Conservation (phyloP, 768 basidiomycete species). For the Tylopilus plumbeoviolaceoides region DNA sequence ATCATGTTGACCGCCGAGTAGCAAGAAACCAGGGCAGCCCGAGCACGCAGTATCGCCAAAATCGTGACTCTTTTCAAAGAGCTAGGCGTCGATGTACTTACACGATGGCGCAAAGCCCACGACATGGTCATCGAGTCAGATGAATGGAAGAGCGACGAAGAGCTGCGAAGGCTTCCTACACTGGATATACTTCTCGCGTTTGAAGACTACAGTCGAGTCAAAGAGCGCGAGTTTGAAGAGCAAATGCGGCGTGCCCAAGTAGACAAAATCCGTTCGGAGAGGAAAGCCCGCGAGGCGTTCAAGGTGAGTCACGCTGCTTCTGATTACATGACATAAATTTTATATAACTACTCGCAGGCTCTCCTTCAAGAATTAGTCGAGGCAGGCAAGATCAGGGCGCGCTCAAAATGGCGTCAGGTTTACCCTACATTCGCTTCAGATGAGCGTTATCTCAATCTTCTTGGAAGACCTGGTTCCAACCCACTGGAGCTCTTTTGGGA, state of each 20-base stretch:
- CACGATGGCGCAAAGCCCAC: constrained; percentile 87
- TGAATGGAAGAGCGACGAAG: constrained; percentile 72
- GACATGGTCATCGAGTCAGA: constrained; percentile 70
- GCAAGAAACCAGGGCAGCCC: constrained; percentile 77
- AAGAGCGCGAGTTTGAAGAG: constrained; percentile 90
- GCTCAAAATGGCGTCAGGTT: constrained; percentile 88
- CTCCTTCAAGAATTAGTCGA: constrained; percentile 69
- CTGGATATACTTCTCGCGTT: constrained; percentile 91
- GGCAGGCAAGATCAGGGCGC: constrained; percentile 66
- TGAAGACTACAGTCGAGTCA: constrained; percentile 88
- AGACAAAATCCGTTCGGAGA: constrained; percentile 77
- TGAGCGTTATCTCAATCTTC: constrained; percentile 78
- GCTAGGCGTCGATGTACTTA: constrained; percentile 88
- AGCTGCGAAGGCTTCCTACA: constrained; percentile 79
- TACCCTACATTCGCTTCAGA: constrained; percentile 76
- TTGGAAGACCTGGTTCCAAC: constrained; percentile 92
- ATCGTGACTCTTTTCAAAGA: constrained; percentile 82
- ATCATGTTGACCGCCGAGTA: constrained; percentile 27
- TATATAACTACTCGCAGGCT: constrained; percentile 38
- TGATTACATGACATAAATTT: neutral
- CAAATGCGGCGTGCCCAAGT: constrained; percentile 75
- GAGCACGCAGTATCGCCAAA: constrained; percentile 76
- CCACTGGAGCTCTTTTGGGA: constrained; percentile 98
- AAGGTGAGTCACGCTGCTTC: constrained; percentile 43
- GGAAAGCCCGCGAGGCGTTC: constrained; percentile 91